phyloP scores from a whole-genome alignment of 1,284 basidiomycete species.

The Phellopilus nigrolimitatus region DNA sequence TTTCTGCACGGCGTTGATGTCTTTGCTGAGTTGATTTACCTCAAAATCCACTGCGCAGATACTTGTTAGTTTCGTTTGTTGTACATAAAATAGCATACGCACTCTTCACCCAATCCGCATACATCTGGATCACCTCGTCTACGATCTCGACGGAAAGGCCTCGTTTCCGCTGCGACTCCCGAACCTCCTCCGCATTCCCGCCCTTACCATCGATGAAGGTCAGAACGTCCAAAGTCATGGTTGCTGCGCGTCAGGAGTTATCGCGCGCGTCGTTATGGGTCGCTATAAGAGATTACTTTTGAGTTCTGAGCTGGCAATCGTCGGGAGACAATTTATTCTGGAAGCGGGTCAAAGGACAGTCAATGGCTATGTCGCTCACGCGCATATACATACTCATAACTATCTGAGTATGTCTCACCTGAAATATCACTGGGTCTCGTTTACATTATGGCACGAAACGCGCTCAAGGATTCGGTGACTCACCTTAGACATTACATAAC shows the following conservation, averaged over 20 bases:
- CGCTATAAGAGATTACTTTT: neutral
- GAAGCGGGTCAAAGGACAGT: no score
- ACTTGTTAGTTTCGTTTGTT: neutral
- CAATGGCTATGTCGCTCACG: no score
- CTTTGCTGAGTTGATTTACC: constrained; percentile 71
- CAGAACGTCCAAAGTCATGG: constrained; percentile 74
- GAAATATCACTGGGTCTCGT: no score
- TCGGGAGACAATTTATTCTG: no score
- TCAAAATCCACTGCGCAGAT: constrained; percentile 76
- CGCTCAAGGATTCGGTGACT: no score
- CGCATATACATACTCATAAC: no score
- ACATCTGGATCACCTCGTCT: constrained; percentile 91
- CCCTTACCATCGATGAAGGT: constrained; percentile 84
- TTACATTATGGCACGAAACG: no score
- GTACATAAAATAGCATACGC: constrained; percentile 31
- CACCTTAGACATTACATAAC: no score
- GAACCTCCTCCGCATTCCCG: constrained; percentile 89
- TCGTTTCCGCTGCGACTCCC: constrained; percentile 90
- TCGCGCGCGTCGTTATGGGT: neutral
- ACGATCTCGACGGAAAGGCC: constrained; percentile 87
- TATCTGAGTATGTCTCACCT: no score
- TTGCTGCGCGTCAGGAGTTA: neutral
- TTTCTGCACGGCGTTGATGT: constrained; percentile 89
- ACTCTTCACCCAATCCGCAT: constrained; percentile 91
- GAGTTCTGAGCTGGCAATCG: neutral